phyloP scores from a whole-genome alignment of 1,284 basidiomycete species.

The Takashimella tepidaria region DNA sequence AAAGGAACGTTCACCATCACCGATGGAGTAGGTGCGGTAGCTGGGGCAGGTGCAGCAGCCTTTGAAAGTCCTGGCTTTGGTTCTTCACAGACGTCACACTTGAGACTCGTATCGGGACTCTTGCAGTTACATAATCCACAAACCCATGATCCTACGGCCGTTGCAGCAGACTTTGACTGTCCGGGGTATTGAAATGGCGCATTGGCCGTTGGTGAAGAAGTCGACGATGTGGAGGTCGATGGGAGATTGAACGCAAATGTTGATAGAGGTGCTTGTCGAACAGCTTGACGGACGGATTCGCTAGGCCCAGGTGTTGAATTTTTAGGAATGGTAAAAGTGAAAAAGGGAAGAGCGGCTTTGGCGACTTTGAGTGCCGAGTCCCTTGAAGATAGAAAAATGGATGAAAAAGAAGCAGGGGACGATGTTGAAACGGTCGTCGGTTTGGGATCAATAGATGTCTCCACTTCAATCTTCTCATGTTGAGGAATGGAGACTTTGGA shows the following conservation, averaged over 20 bases:
- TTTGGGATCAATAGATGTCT: background rate
- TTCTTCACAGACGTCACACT: background rate
- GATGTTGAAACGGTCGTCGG: background rate
- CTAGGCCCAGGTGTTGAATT: conserved; percentile 7
- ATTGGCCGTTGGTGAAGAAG: background rate
- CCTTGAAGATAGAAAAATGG: conserved; percentile 33
- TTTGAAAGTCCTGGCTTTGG: background rate
- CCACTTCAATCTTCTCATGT: background rate
- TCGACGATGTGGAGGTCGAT: background rate
- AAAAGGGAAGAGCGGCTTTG: conserved; percentile 32
- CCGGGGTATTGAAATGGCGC: background rate
- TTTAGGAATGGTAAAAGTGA: conserved; percentile 21
- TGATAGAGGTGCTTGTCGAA: background rate
- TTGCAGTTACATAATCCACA: background rate
- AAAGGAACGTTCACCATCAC: background rate
- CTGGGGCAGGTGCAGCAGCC: background rate
- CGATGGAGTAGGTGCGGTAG: background rate
- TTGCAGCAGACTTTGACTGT: background rate
- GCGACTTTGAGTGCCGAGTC: conserved; percentile 34
- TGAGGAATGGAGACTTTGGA: background rate
- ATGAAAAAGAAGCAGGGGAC: background rate
- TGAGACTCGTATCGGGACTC: background rate
- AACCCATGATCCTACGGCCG: background rate
- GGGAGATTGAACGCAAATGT: conserved; percentile 16
- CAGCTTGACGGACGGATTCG: conserved; percentile 13